phyloP scores from a whole-genome alignment of 1,284 basidiomycete species.

The Pseudozyma tsukubaensis region DNA sequence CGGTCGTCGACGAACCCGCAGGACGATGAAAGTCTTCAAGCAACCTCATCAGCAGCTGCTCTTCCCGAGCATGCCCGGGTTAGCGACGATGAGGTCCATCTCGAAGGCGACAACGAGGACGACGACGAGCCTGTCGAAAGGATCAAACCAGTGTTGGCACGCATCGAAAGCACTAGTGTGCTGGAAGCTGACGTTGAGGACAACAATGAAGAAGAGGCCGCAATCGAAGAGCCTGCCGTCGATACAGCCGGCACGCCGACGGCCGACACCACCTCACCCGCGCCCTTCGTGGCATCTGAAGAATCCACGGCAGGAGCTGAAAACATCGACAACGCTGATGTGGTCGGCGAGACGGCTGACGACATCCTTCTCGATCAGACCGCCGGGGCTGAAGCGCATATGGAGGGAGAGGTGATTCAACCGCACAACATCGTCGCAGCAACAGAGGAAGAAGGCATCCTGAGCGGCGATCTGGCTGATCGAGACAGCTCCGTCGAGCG shows the following conservation, averaged over 20 bases:
- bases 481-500: constrained; percentile 37
- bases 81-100: neutral
- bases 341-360: neutral
- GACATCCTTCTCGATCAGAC: neutral
- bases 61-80: neutral
- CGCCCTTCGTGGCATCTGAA: neutral
- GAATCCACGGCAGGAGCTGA: neutral
- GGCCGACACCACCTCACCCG: neutral
- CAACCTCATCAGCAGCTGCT: neutral
- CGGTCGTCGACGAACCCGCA: neutral
- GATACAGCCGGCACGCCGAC: neutral
- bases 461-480: constrained; percentile 44
- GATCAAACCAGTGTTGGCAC: constrained; percentile 10
- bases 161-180: constrained; percentile 36
- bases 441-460: constrained; percentile 30
- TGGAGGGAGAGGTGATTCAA: neutral
- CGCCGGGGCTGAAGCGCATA: neutral
- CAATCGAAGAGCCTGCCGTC: neutral
- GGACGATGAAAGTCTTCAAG: neutral
- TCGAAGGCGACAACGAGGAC: neutral
- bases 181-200: constrained; percentile 45
- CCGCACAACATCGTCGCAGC: neutral
- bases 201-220: constrained; percentile 35
- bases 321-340: neutral
- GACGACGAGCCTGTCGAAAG: neutral